Conservation (phyloP, 768 basidiomycete species). For the Leccinellum luteum region DNA sequence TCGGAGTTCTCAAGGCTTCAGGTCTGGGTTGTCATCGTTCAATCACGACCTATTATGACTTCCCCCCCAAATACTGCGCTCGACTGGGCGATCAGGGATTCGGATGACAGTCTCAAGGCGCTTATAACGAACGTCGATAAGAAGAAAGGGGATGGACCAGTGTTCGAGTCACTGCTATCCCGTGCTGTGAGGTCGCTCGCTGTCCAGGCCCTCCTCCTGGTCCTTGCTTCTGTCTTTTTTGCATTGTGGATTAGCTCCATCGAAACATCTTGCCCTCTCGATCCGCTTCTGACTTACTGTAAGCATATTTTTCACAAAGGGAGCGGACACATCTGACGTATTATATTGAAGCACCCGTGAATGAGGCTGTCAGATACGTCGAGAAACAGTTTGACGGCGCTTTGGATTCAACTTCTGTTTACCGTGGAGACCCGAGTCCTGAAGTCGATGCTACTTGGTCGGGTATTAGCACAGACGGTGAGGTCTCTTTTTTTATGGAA, state of each 20-base stretch:
- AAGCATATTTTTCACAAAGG: background rate
- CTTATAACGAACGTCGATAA: background rate
- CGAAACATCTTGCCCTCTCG: background rate
- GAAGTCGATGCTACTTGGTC: constrained; percentile 9
- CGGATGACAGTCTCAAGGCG: background rate
- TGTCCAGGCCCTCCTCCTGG: background rate
- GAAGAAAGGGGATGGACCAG: background rate
- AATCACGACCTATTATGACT: too few species aligned
- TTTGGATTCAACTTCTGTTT: background rate
- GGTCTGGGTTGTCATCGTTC: too few species aligned
- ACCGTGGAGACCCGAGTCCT: background rate
- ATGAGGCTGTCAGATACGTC: constrained; percentile 2
- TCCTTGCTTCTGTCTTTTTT: background rate
- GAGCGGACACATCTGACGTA: background rate
- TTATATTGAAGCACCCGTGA: background rate
- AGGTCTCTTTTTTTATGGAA: background rate
- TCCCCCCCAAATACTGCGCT: background rate
- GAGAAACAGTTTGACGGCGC: constrained; percentile 3
- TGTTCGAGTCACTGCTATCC: background rate
- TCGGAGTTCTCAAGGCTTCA: background rate
- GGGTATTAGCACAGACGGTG: background rate
- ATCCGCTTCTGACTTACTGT: background rate
- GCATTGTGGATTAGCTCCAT: background rate
- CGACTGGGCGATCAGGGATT: background rate
- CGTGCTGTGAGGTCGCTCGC: background rate